Conservation (phyloP, 805 yeast genomes). For the Candida gorgasii region DNA sequence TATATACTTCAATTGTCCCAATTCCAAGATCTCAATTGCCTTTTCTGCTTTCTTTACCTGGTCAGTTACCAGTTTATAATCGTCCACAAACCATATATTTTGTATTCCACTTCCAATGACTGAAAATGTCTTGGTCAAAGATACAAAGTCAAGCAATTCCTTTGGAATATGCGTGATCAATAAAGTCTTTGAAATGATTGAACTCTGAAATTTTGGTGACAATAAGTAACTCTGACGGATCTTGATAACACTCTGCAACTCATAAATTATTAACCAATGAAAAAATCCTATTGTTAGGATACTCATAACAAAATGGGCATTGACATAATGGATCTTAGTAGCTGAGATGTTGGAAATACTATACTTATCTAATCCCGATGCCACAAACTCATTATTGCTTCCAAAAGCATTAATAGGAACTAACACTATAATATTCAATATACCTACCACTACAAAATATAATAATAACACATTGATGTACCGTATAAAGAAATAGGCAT, state of each 20-base stretch:
- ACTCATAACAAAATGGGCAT: conserved; percentile 65
- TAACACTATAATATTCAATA: conserved; percentile 57
- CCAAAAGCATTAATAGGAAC: conserved; percentile 64
- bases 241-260: conserved; percentile 51
- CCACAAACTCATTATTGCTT: conserved; percentile 23
- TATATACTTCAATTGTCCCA: conserved; percentile 23
- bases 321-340: conserved; percentile 47
- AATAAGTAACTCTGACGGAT: conserved; percentile 47
- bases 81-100: conserved; percentile 58
- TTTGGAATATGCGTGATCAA: conserved; percentile 50
- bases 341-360: conserved; percentile 72
- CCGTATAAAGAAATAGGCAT: conserved; percentile 72
- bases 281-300: conserved; percentile 55
- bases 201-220: conserved; percentile 24
- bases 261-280: conserved; percentile 56
- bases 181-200: conserved; percentile 31
- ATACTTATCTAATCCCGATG: conserved; percentile 61
- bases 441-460: conserved; percentile 53
- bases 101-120: conserved; percentile 56
- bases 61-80: conserved; percentile 18
- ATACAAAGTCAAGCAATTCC: conserved; percentile 24
- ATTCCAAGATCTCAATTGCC: conserved; percentile 31
- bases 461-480: conserved; percentile 53
- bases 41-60: conserved; percentile 18
- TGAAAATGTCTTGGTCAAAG: conserved; percentile 30